phyloP scores from a whole-genome alignment of 78 protist genomes.

The Pelomyxa schiedti region DNA sequence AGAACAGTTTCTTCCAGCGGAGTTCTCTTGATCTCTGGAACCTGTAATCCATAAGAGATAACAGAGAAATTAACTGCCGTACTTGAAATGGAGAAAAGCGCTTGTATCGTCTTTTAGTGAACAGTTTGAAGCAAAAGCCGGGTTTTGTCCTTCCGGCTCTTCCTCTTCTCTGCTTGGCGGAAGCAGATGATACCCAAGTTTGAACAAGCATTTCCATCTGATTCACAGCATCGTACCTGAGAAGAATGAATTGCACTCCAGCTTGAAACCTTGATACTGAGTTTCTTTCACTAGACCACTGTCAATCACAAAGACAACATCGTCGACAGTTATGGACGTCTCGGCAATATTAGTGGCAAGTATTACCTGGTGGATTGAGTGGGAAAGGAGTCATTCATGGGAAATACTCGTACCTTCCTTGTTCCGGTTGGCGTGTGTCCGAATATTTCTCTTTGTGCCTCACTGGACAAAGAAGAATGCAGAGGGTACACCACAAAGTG shows the following conservation, averaged over 20 bases:
- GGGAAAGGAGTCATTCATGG: too few species aligned
- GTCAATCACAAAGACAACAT: slow-evolving; percentile 72
- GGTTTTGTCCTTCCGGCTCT: slow-evolving; percentile 80
- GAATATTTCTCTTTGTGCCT: slow-evolving; percentile 52
- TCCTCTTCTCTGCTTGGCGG: slow-evolving; percentile 66
- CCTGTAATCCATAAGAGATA: background rate
- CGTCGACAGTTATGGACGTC: slow-evolving; percentile 82
- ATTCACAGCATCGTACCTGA: slow-evolving; percentile 32
- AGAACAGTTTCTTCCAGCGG: background rate
- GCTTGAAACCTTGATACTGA: too few species aligned
- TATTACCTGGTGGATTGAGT: too few species aligned
- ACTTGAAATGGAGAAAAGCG: background rate
- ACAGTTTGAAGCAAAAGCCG: slow-evolving; percentile 57
- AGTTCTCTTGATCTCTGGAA: background rate
- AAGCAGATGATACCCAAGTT: slow-evolving; percentile 42
- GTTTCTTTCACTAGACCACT: slow-evolving; percentile 71
- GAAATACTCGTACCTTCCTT: too few species aligned
- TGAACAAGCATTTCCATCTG: slow-evolving; percentile 42
- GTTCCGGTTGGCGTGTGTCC: slow-evolving; percentile 28
- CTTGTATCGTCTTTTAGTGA: slow-evolving; percentile 11
- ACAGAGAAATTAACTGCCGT: background rate
- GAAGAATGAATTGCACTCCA: too few species aligned
- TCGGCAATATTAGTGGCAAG: slow-evolving; percentile 84
- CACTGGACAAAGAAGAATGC: slow-evolving; percentile 44
- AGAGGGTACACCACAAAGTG: slow-evolving; percentile 21